Evolutionary conservation across 23 red algal species (phyloP), one percentile per base, ranked within the genome.

Genomic region (Gracilaria vermiculophylla): DNA sequence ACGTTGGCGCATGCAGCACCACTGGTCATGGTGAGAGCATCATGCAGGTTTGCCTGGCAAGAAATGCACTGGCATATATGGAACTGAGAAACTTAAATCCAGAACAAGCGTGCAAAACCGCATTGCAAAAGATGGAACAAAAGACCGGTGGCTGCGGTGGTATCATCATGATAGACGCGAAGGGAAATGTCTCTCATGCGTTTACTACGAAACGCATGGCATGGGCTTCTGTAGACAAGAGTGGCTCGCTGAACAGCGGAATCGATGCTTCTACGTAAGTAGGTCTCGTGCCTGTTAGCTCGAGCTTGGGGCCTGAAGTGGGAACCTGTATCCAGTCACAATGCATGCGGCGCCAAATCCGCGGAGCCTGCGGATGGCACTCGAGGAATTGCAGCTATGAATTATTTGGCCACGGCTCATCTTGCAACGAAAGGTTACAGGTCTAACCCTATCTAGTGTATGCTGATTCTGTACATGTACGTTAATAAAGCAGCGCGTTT

Each of bases 1-100:
- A 42, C 6, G 74, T 77, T 19, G 97, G 92, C 3, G 97, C 81
- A 2, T 77, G 76, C 16, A 91, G 84, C 35, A 87, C 90, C 35
- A 99, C 92, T 0, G 97, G 97, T 13, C 97, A 99, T 82, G 97
- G 97, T 10, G 97, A 99, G 82, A 90, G 83, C 31, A 97, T 97
- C 64, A 79, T 94, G 78, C 77, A 85, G 20, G 70, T 80, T 1
- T 76, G 74, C 36, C 90, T 94, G 19, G 80, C 86, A 10, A 58
- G 61, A 33, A 64, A 47, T 29, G 90, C 75, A 34, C 58, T 86
- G 12, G 49, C 43, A 64, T 71, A 88, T 16, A 43, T 97, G 74
- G 77, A 93, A 14, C 13, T 47, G 17, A 35, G 61, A n/a, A 51
- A 20, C 25, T 21, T 57, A 3, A 44, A 62, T 20, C 49, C 23